Base-by-base conservation (phyloP, 2,329 filamentous ascomycete species). In the Alternaria sp. region DNA sequence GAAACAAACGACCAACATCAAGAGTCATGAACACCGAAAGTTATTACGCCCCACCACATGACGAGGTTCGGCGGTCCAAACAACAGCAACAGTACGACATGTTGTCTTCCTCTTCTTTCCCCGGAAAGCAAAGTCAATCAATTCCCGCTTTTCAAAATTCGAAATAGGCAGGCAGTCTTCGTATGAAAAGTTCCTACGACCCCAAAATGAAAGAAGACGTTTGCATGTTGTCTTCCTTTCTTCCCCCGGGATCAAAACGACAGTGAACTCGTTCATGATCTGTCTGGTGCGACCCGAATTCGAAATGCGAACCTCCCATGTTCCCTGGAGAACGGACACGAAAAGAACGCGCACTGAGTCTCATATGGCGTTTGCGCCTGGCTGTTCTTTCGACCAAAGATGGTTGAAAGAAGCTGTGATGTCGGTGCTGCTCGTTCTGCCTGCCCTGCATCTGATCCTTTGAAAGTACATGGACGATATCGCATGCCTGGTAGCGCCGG, bases 41-140 rank as follows among this genome's bases (percentile, higher is more conserved):
- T n/a, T n/a, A n/a, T n/a, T n/a, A 0, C 30, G 30, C 0, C 30
- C 2, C 2, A 33, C 5, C 0, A 3, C 1, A 37, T 37, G 30
- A n/a, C 30, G 8, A 41, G 37, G 2, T 41, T 18, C 37, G 37
- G 8, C 0, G 37, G 9, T 41, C n/a, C 1, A 18, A 41, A 41
- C 15, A 41, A 41, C n/a, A 41, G 4, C 15, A 41, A n/a, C 15
- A n/a, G 4, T n/a, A 41, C 33, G 1, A 3, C 33, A 41, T 41
- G 15, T 18, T 18, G 37, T 41, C 37, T 18, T 41, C 15, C 37
- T 18, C 15, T n/a, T 14, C 6, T 3, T n/a, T 2, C 2, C 15
- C 7, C 33, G 12, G 11, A 30, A 30, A 30, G 11, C n/a, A 30
- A 14, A 30, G 12, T 6, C 12, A 5, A 30, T 2, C 2, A 26